Percentiles rank a stretch among this genome's conserved stretches.
Conservation (phyloP, 805 yeast species). For the Lipomyces chichibuensis region DNA sequence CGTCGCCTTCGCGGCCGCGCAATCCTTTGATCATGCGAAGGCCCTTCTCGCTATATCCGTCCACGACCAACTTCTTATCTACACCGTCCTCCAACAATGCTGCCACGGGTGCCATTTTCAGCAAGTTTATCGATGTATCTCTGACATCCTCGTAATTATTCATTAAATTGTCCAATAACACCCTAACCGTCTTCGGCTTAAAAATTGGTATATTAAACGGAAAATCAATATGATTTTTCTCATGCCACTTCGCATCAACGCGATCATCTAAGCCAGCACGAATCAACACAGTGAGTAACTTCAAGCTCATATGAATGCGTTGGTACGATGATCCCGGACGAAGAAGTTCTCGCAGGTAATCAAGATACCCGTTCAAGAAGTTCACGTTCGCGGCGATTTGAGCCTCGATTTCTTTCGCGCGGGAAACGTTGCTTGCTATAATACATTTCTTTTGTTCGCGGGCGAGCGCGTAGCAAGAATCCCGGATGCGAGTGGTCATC, state of each 20-base stretch:
- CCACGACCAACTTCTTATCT: constrained; percentile 32
- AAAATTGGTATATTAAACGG: constrained; percentile 55
- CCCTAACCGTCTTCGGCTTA: constrained; percentile 48
- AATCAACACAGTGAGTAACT: constrained; percentile 52
- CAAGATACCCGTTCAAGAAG: constrained; percentile 51
- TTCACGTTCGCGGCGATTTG: constrained; percentile 27
- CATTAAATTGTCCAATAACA: constrained; percentile 62
- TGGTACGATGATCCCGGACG: constrained; percentile 64
- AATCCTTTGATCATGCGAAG: constrained; percentile 42
- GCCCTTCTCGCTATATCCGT: constrained; percentile 39
- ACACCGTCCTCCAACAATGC: constrained; percentile 39
- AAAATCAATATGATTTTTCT: constrained; percentile 52
- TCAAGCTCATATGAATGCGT: constrained; percentile 54
- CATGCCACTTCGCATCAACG: constrained; percentile 46
- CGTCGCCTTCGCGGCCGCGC: constrained; percentile 70
- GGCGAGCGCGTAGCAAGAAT: constrained; percentile 61
- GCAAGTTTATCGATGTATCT: constrained; percentile 50
- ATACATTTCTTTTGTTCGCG: constrained; percentile 55
- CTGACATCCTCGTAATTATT: constrained; percentile 82
- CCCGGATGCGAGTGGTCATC: constrained; percentile 67
- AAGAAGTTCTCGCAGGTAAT: constrained; percentile 47
- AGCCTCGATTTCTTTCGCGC: constrained; percentile 14
- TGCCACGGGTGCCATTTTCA: constrained; percentile 51
- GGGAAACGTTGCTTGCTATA: constrained; percentile 4
- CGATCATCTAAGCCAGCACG: constrained; percentile 60